Evolutionary conservation across 108 stramenopile species (phyloP).

Genomic region (Skeletonema grethae): DNA sequence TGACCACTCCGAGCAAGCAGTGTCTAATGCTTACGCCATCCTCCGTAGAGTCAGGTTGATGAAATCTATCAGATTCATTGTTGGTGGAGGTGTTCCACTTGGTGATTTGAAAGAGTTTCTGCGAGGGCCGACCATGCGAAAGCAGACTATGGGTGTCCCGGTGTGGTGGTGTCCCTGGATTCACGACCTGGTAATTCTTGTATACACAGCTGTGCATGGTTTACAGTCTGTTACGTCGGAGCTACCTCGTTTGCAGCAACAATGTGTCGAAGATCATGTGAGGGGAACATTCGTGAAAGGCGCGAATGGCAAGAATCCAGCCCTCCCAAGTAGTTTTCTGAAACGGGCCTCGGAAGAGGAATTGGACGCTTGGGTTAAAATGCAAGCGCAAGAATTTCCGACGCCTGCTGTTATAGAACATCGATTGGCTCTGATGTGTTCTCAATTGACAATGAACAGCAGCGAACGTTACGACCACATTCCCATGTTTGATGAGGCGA

Average conservation of each 20-base stretch:
- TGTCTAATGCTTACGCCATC: constrained; percentile 65
- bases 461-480: constrained; percentile 64
- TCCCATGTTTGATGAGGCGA: constrained; percentile 86
- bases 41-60: constrained; percentile 67
- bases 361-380: constrained; percentile 56
- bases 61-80: constrained; percentile 58
- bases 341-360: constrained; percentile 43
- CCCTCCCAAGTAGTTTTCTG: constrained; percentile 29
- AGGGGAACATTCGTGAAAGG: constrained; percentile 50
- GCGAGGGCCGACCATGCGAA: constrained; percentile 39
- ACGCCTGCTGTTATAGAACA: constrained; percentile 59
- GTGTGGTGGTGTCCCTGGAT: constrained; percentile 89
- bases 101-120: constrained; percentile 17
- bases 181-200: constrained; percentile 73
- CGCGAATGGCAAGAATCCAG: constrained; percentile 20
- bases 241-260: constrained; percentile 19
- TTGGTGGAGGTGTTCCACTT: constrained; percentile 47
- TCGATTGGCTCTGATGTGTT: constrained; percentile 72
- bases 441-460: constrained; percentile 41
- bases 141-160: constrained; percentile 65
- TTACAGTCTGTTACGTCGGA: constrained; percentile 52
- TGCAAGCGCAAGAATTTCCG: constrained; percentile 67
- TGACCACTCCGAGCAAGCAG: constrained; percentile 75
- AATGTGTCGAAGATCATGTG: constrained; percentile 52
- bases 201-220: constrained; percentile 66